phyloP scores from a whole-genome alignment of 441 rosid species.

The Lepidium campestre region DNA sequence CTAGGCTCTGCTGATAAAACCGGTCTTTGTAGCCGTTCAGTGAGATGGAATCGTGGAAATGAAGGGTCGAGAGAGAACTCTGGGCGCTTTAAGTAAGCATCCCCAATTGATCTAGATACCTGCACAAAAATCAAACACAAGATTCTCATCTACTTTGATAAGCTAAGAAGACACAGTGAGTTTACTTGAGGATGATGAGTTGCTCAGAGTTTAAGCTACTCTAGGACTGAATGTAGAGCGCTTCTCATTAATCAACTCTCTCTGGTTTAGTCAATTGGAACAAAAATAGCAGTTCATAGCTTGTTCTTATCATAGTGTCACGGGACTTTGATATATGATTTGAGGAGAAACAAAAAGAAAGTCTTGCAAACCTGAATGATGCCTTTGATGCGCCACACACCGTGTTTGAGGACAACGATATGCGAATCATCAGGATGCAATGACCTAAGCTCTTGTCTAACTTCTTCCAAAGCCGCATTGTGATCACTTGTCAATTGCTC shows the following conservation, averaged over 20 bases:
- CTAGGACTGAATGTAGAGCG: neutral
- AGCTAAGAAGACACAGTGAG: neutral
- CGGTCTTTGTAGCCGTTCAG: conserved; percentile 68
- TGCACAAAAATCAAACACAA: conserved; percentile 25
- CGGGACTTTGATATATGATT: neutral
- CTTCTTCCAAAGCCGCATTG: conserved; percentile 81
- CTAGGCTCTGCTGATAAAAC: conserved; percentile 78
- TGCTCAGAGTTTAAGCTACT: neutral
- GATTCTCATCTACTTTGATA: neutral
- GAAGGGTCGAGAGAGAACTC: conserved; percentile 78
- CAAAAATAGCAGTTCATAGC: neutral
- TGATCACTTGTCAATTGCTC: conserved; percentile 82
- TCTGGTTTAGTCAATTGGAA: neutral
- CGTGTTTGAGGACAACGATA: conserved; percentile 71
- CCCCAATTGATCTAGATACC: conserved; percentile 96
- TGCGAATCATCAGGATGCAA: conserved; percentile 84
- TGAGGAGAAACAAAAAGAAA: neutral
- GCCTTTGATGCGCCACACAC: conserved; percentile 95
- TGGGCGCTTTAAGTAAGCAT: conserved; percentile 80
- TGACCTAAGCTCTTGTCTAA: conserved; percentile 79
- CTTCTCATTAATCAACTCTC: neutral
- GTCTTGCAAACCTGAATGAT: conserved; percentile 67
- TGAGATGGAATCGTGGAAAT: conserved; percentile 69
- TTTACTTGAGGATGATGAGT: neutral
- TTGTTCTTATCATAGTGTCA: neutral